Evolutionary conservation across 495 filamentous ascomycete species (phyloP).

Genomic region (Collariella sp.): DNA sequence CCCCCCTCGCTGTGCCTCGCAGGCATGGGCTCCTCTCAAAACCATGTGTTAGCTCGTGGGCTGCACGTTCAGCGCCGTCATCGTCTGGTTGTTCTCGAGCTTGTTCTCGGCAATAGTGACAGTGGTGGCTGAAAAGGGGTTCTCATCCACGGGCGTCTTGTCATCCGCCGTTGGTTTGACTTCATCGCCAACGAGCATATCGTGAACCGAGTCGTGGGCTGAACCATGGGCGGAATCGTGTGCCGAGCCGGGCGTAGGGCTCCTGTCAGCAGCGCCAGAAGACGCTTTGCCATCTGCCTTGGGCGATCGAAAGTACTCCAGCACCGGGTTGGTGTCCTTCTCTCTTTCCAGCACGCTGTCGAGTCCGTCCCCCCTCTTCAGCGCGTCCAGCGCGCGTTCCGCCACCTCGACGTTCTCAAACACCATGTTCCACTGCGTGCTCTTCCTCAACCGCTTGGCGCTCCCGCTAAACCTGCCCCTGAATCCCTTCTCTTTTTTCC

Average conservation of each 20-base stretch:
- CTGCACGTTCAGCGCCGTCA: background rate
- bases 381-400: constrained; percentile 33
- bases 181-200: background rate
- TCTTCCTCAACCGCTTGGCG: constrained; percentile 17
- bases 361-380: constrained; percentile 27
- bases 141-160: background rate
- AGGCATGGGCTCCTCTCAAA: too few relatives aligned
- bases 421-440: constrained; percentile 27
- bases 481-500: constrained; percentile 16
- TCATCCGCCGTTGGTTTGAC: background rate
- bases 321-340: background rate
- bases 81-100: constrained; percentile 1
- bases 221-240: background rate
- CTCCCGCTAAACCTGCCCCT: constrained; percentile 3
- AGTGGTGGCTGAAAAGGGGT: background rate
- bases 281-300: constrained; percentile 1
- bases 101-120: background rate
- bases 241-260: background rate
- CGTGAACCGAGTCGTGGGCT: background rate
- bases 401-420: constrained; percentile 42
- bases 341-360: constrained; percentile 19
- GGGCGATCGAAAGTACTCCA: background rate
- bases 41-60: too few relatives aligned
- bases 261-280: background rate
- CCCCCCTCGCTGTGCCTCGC: too few relatives aligned